These are phyloP conservation scores for Ustilago tritici DNA, from an alignment of 1,284 basidiomycete genomes.

Conservation along the genomic window DNA sequence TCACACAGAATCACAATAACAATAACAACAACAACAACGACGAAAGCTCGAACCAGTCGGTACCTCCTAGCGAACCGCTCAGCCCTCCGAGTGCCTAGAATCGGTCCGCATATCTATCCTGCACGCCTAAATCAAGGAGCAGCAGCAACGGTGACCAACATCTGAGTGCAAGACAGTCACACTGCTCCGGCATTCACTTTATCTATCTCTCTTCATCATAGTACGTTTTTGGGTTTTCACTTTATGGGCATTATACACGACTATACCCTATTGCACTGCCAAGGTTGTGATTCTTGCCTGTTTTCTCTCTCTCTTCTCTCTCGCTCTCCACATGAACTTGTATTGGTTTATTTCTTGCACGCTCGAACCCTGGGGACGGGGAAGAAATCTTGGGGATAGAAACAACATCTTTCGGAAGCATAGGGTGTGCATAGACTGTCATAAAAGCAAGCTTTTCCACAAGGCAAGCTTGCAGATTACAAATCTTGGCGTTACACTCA, in stretches of 20 bases:
- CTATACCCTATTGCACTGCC: conserved; percentile 16
- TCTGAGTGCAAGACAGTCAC: neutral
- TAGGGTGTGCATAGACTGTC: neutral
- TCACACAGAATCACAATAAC: neutral
- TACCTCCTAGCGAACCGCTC: conserved; percentile 5
- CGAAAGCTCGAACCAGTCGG: conserved; percentile 1
- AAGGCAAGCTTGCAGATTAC: neutral
- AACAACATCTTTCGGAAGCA: neutral
- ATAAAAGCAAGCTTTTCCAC: neutral
- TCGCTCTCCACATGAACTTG: conserved; percentile 12
- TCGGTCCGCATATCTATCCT: neutral
- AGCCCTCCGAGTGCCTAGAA: conserved; percentile 23
- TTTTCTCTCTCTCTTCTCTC: conserved; percentile 8
- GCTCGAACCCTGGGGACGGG: neutral
- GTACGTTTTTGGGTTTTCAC: neutral
- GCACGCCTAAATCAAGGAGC: neutral
- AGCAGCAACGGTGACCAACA: neutral
- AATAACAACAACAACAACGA: conserved; percentile 1
- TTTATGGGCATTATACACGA: conserved; percentile 28
- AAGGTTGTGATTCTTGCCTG: neutral
- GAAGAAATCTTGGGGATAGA: neutral
- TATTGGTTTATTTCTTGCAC: neutral
- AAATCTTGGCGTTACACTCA: neutral
- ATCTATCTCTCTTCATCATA: neutral
- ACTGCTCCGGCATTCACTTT: neutral